Base-by-base conservation (phyloP, 2,329 filamentous ascomycete genomes). In the Paecilomyces dactylethromorphus region DNA sequence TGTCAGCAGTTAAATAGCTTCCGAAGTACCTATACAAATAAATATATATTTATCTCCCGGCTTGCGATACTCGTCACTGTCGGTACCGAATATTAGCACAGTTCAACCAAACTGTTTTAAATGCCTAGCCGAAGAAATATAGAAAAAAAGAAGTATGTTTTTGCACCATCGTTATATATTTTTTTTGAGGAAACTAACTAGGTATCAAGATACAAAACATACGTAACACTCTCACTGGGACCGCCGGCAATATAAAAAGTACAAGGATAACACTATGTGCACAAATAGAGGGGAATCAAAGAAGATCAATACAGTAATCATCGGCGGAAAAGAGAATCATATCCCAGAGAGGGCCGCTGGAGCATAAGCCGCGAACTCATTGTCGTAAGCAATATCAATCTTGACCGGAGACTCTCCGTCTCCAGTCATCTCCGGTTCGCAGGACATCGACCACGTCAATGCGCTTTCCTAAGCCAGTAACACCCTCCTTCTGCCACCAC, bases 371-470 rank as follows among this genome's bases (percentile, higher is more conserved):
- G 39, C 39, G 39, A 6, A n/a, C 10, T 45, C 13, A 45, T 45
- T 10, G 18, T 45, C 39, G 15, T 45, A 45, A 18, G 8, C n/a
- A 55, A 22, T 56, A 55, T 72, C 73, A 83, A 65, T 83, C 81
- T 64, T 76, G 75, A 57, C 89, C 89, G 69, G 87, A 86, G 59
- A 95, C 86, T 61, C 93, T 83, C 69, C 90, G 86, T 62, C 83
- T 82, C 89, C 92, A 97, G 74, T 97, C 93, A 66, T 97, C 92
- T 56, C 88, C 87, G 18, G 96, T 84, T 55, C 90, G 82, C 63
- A 87, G 81, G 32, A 87, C 89, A 72, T 97, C 93, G 2, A 97
- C 91, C 18, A 97, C 87, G 45, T 96, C 87, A 29, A 97, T 87
- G 3, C 91, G 90, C 69, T 94, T 89, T 15, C 93, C 93, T 59